Evolutionary conservation across 148 eudicot species (phyloP), one percentile per base, ranked within the genome.

Genomic region (Agrostemma githago): DNA sequence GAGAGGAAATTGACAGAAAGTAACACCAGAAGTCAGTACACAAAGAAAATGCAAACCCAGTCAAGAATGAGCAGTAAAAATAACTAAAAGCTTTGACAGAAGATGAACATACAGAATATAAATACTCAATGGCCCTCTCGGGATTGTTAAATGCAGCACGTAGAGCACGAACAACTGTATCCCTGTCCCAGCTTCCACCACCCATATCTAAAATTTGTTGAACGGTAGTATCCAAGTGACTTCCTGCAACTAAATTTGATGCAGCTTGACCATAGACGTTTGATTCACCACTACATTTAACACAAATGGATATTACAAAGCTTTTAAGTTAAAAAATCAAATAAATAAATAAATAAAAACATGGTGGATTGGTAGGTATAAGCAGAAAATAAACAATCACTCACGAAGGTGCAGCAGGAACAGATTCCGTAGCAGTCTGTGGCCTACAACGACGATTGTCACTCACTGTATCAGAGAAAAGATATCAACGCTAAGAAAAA

Each of bases 121-220:
- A 75, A 71, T 92, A 92, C 76, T 92, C 97, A 69, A 92, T 93
- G 71, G 97, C 97, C 81, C 96, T 90, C 79, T 92, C 97, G 48
- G 97, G 97, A 79, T 92, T 92, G 79, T 92, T 92, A 70, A 62
- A 92, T 10, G 97, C 97, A 70, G 97, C 97, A 68, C 93, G 91
- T 62, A 90, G 78, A 26, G 97, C 97, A 41, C 90, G 91, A 46
- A 87, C 78, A 82, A 92, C 93, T 65, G 89, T 90, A 73, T 92
- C 96, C 79, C 96, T 78, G 58, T 90, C 93, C 97, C 97, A 92
- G 74, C 87, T 88, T 73, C 97, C 97, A 53, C 96, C 97, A 58
- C 97, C 97, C 96, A 92, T 92, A 66, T 92, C 97, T 78, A 92
- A 86, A 81, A 92, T 89, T 62, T 88, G 89, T 70, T 92, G 97